phyloP scores from a whole-genome alignment of 345 rosid genomes.

The Arabis alpina region DNA sequence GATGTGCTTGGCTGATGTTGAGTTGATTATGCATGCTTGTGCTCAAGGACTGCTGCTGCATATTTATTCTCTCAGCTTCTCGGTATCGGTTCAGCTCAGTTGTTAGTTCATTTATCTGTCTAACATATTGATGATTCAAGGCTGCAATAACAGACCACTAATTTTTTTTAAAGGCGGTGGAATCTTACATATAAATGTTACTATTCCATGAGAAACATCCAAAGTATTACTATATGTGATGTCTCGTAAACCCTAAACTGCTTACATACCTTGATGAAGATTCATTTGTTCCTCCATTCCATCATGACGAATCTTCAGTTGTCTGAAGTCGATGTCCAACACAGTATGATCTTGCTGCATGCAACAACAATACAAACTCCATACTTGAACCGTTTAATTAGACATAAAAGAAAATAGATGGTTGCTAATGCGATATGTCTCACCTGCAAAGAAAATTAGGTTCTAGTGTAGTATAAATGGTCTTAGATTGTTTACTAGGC shows the following conservation, averaged over 20 bases:
- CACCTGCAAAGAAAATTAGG: conserved; percentile 32
- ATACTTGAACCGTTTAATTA: neutral
- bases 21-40: neutral
- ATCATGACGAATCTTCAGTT: conserved; percentile 54
- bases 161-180: too few relatives aligned
- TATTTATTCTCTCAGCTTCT: too few relatives aligned
- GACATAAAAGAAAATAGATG: neutral
- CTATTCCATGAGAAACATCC: too few relatives aligned
- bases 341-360: neutral
- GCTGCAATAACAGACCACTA: conserved; percentile 44
- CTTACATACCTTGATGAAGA: conserved; percentile 52
- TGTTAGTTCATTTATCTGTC: too few relatives aligned
- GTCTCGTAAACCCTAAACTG: too few relatives aligned
- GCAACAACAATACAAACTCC: too few relatives aligned
- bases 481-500: conserved; percentile 35
- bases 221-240: conserved; percentile 3
- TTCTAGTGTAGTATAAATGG: neutral
- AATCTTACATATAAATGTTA: too few relatives aligned
- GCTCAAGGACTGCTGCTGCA: neutral
- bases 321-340: neutral
- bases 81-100: too few relatives aligned
- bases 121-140: neutral
- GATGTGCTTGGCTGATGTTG: too few relatives aligned
- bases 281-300: conserved; percentile 68
- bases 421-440: conserved; percentile 37